A percentile compares a stretch with the other conserved stretches of the same genome.
These are phyloP conservation scores for Fusarium equiseti DNA, from an alignment of 2,329 filamentous ascomycete species.

Conservation along the genomic window DNA sequence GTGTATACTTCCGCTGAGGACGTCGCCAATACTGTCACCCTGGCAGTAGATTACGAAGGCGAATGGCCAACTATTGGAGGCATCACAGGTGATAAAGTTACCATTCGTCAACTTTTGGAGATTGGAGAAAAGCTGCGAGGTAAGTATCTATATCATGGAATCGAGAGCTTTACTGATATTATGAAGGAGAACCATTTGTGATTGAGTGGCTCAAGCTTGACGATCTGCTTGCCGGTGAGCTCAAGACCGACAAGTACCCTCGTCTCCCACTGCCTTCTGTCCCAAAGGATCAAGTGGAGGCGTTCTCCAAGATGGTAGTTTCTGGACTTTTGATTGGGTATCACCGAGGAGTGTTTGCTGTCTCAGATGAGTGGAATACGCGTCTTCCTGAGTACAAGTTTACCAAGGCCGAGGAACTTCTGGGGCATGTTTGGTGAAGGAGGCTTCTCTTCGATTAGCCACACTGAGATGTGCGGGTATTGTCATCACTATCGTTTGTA, in stretches of 20 bases:
- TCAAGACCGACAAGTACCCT: background rate
- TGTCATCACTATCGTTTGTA: background rate
- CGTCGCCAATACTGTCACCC: background rate
- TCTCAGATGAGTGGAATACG: constrained; percentile 9
- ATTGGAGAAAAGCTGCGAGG: constrained; percentile 3
- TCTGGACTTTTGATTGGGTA: background rate
- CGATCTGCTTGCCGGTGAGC: background rate
- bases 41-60: background rate
- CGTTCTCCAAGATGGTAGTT: constrained; percentile 14
- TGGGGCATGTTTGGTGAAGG: background rate
- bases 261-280: background rate
- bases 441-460: background rate
- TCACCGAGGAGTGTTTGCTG: constrained; percentile 1
- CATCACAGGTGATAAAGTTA: background rate
- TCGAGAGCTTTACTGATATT: accelerated
- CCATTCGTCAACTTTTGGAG: background rate
- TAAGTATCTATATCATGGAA: accelerated
- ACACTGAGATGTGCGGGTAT: background rate
- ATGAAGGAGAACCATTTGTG: background rate
- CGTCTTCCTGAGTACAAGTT: background rate
- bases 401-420: background rate
- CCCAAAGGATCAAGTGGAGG: background rate
- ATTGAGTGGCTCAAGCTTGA: constrained; percentile 16
- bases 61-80: constrained; percentile 1
- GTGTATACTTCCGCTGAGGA: background rate